Evolutionary conservation across 2,329 filamentous ascomycete genomes (phyloP), one percentile per base, ranked within the genome.

Genomic region (Cladosporium sp.): DNA sequence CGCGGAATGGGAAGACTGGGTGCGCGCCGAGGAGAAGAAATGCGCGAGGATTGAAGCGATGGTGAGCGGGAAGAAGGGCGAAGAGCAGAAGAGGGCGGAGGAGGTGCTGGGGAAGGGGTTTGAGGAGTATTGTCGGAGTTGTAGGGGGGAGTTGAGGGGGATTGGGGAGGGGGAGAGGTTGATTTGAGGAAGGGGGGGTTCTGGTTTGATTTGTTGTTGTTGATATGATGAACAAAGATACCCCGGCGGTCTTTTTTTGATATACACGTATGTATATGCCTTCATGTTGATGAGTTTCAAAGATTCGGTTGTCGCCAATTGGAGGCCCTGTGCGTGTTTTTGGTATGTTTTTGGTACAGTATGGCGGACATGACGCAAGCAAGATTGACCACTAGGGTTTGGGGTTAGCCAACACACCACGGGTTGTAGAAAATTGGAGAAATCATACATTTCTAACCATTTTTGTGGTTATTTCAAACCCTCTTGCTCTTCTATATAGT

Each of bases 1-100:
- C 73, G 90, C 90, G 0, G 94, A 97, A 77, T 99, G 93, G 89
- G 93, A 97, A 80, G 91, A 91, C 69, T 99, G 94, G 93, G 84
- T 98, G 32, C 79, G 86, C 3, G 89, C 91, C 70, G 95, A 99
- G 79, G 89, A 88, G 69, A 78, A 83, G 36, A 86, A 91, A 58
- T 99, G 95, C 76, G 86, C 87, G 65, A 86, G 90, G 73, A 77
- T 88, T 8, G 82, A 84, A 48, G 75, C 74, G 16, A 77, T 88
- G 70, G 74, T 90, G 25, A 75, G 72, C 30, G 75, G 57, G 16
- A 65, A 56, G 32, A 58, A 76, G 68, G 63, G 73, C 69, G 67
- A 71, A 46, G 61, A 71, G 21, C 61, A 70, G 39, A 68, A 67
- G 56, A 28, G 48, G 30, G 70, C 56, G 13, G 63, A 60, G 71